A percentile compares a stretch with the other conserved stretches of the same genome.
These are phyloP conservation scores for Gilbertella persicaria DNA, from an alignment of 371 early-diverging fungal species.

Conservation along the genomic window DNA sequence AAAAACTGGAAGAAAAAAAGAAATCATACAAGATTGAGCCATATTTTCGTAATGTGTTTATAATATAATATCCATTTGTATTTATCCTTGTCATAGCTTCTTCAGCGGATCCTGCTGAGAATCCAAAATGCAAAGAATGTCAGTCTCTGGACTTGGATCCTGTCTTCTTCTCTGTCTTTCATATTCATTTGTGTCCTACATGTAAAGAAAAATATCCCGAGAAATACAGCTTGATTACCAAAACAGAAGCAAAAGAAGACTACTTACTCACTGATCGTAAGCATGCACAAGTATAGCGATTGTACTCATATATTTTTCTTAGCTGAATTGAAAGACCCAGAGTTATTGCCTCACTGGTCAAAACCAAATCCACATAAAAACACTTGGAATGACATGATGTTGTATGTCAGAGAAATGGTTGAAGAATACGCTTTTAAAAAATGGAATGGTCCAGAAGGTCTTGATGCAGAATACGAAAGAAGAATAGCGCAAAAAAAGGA, in stretches of 20 bases:
- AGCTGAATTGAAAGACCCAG: constrained; percentile 83
- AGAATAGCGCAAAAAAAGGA: constrained; percentile 80
- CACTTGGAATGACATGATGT: constrained; percentile 95
- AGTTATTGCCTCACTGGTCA: constrained; percentile 80
- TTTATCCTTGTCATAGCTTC: constrained; percentile 39
- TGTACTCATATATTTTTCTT: background rate
- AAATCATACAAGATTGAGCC: constrained; percentile 28
- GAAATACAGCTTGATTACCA: constrained; percentile 90
- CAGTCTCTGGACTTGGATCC: constrained; percentile 77
- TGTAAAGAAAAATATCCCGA: constrained; percentile 80
- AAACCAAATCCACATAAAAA: constrained; percentile 94
- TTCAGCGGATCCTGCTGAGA: constrained; percentile 60
- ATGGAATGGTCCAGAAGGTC: constrained; percentile 85
- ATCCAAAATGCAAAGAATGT: constrained; percentile 80
- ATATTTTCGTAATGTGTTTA: constrained; percentile 53
- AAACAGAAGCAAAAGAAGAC: constrained; percentile 90
- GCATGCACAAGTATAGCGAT: constrained; percentile 7
- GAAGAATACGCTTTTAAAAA: constrained; percentile 92
- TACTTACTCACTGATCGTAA: constrained; percentile 87
- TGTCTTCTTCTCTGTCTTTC: constrained; percentile 69
- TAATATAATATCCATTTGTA: background rate
- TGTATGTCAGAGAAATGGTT: constrained; percentile 85
- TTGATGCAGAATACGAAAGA: constrained; percentile 89
- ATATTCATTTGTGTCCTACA: constrained; percentile 68
- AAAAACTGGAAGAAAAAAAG: constrained; percentile 15